phyloP scores from a whole-genome alignment of 2,329 filamentous ascomycete species.

The Nothophaeocryptopus gaeumannii region DNA sequence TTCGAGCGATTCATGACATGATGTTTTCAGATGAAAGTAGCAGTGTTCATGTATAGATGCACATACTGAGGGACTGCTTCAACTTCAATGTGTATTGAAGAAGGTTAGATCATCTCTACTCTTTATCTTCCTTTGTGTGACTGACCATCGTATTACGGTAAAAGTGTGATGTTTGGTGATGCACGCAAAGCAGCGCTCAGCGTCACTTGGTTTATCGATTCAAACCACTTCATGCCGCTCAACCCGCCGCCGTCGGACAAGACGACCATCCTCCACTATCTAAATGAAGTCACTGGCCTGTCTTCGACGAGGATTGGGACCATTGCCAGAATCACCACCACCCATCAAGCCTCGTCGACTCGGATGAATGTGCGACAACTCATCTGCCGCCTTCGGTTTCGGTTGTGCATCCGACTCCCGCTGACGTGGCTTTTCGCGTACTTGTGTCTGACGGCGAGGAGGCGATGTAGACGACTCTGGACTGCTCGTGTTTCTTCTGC shows the following conservation, averaged over 20 bases:
- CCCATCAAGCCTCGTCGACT: constrained; percentile 34
- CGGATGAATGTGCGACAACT: constrained; percentile 37
- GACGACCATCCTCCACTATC: neutral
- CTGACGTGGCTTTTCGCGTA: neutral
- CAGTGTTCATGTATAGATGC: no score
- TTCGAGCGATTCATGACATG: constrained; percentile 3
- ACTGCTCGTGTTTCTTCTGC: constrained; percentile 31
- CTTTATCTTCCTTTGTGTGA: no score
- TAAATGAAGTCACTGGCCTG: constrained; percentile 30
- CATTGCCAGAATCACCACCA: constrained; percentile 19
- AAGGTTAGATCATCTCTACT: no score
- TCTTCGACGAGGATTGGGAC: constrained; percentile 18
- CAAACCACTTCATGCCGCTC: no score
- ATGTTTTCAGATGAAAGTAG: no score
- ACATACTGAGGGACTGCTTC: no score
- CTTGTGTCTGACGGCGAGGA: constrained; percentile 11
- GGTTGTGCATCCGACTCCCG: neutral
- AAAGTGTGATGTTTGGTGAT: no score
- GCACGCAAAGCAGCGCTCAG: no score
- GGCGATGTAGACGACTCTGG: constrained; percentile 31
- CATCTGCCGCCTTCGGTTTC: constrained; percentile 21
- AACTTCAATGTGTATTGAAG: no score
- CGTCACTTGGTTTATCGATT: no score
- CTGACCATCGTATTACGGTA: no score
- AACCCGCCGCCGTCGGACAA: no score